Evolutionary conservation across 345 rosid species (phyloP).

Genomic region (Citrus glauca): DNA sequence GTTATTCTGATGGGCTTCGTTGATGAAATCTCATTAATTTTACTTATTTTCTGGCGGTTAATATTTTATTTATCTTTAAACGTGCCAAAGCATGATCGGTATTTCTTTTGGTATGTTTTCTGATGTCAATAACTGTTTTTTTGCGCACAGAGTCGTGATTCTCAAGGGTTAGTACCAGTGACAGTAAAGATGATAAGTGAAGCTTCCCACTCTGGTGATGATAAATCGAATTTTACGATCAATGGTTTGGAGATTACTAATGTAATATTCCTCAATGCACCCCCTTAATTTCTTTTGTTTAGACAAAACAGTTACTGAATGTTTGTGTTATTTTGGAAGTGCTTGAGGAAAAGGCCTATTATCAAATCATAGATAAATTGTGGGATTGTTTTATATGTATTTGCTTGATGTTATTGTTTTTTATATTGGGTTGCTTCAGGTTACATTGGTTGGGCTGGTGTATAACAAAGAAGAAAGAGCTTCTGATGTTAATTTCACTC

Average conservation of each 20-base stretch:
- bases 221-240: constrained; percentile 61
- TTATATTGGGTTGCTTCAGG: constrained; percentile 30
- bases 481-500: constrained; percentile 59
- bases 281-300: not conserved
- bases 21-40: not conserved
- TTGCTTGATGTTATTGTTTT: not conserved
- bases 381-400: not conserved
- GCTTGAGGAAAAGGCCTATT: not conserved
- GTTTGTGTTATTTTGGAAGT: not conserved
- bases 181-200: constrained; percentile 87
- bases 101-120: not conserved
- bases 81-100: not conserved
- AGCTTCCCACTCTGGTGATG: constrained; percentile 70
- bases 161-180: constrained; percentile 63
- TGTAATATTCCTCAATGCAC: constrained; percentile 25
- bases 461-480: constrained; percentile 50
- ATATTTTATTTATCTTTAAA: not conserved
- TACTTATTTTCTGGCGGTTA: not conserved
- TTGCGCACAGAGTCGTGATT: constrained; percentile 52
- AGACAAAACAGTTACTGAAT: not conserved
- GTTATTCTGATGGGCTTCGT: not conserved
- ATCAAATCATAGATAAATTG: not conserved
- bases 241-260: constrained; percentile 62
- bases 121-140: no score
- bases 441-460: constrained; percentile 74